Percentiles rank a stretch among this genome's conserved stretches.
phyloP scores from a whole-genome alignment of 1,284 basidiomycete genomes.

The Porodaedalea pini region DNA sequence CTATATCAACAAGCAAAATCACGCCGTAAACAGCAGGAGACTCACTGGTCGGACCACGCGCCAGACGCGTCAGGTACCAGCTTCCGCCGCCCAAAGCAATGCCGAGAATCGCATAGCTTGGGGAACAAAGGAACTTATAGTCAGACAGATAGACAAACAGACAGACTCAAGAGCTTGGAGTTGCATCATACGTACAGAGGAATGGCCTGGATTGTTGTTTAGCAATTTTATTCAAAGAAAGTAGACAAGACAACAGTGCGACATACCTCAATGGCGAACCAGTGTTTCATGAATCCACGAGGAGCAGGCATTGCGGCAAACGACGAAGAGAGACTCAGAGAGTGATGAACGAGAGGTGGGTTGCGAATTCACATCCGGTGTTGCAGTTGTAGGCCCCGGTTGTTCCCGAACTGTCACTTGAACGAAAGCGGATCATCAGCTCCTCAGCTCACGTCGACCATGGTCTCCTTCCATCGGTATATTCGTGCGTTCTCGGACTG shows the following conservation, averaged over 20 bases:
- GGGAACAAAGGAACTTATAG: slow-evolving; percentile 8
- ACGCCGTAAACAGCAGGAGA: slow-evolving; percentile 14
- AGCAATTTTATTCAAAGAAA: background rate
- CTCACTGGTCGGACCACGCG: slow-evolving; percentile 65
- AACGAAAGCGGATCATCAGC: background rate
- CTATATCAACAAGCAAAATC: background rate
- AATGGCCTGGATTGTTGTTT: slow-evolving; percentile 50
- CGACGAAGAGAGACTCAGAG: too few relatives aligned
- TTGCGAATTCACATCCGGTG: background rate
- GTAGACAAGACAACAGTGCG: background rate
- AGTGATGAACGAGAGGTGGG: background rate
- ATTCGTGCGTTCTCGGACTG: slow-evolving; percentile 40
- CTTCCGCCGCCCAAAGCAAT: slow-evolving; percentile 57
- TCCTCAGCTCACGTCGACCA: slow-evolving; percentile 30
- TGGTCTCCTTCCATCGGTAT: slow-evolving; percentile 74
- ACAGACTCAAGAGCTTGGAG: slow-evolving; percentile 17
- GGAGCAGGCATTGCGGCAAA: background rate
- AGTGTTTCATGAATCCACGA: slow-evolving; percentile 58
- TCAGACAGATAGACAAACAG: too few relatives aligned
- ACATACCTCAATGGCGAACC: slow-evolving; percentile 78
- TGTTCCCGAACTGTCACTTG: slow-evolving; percentile 12
- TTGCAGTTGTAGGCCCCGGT: background rate
- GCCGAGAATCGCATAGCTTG: slow-evolving; percentile 69
- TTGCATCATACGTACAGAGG: slow-evolving; percentile 57
- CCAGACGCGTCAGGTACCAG: slow-evolving; percentile 75